These are phyloP conservation scores for Eremothecium cymbalariae DNA, from an alignment of 1,139 yeast species.

Conservation along the genomic window DNA sequence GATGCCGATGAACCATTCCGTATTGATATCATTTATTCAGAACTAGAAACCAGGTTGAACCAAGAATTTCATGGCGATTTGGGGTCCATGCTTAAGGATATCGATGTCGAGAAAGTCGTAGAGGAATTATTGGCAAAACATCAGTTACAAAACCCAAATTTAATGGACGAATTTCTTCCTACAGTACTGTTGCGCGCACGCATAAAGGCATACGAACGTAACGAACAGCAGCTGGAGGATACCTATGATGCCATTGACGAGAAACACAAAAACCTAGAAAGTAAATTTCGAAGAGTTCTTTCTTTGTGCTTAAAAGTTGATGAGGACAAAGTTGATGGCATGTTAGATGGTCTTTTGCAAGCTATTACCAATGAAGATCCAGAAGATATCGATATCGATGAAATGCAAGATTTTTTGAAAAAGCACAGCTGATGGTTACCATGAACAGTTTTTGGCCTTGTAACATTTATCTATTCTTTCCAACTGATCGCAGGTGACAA, in stretches of 20 bases:
- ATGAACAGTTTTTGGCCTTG: no score
- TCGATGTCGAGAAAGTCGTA: conserved; percentile 18
- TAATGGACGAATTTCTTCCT: conserved; percentile 43
- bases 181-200: conserved; percentile 61
- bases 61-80: conserved; percentile 28
- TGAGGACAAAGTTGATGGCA: conserved; percentile 66
- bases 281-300: conserved; percentile 81
- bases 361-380: conserved; percentile 80
- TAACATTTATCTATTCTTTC: no score
- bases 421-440: conserved; percentile 18
- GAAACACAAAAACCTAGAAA: conserved; percentile 59
- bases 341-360: conserved; percentile 75
- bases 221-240: conserved; percentile 46
- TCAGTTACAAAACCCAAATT: conserved; percentile 15
- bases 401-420: conserved; percentile 29
- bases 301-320: conserved; percentile 86
- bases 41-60: conserved; percentile 35
- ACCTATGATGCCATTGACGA: conserved; percentile 43
- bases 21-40: conserved; percentile 48
- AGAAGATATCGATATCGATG: conserved; percentile 51
- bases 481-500: no score
- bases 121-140: conserved; percentile 18
- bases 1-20: conserved; percentile 86
- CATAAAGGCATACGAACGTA: conserved; percentile 65
- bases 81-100: conserved; percentile 19